Percentiles rank a stretch among this genome's conserved stretches.
Conservation (phyloP, 2,329 filamentous ascomycete species). For the Verticillium nonalfalfae region DNA sequence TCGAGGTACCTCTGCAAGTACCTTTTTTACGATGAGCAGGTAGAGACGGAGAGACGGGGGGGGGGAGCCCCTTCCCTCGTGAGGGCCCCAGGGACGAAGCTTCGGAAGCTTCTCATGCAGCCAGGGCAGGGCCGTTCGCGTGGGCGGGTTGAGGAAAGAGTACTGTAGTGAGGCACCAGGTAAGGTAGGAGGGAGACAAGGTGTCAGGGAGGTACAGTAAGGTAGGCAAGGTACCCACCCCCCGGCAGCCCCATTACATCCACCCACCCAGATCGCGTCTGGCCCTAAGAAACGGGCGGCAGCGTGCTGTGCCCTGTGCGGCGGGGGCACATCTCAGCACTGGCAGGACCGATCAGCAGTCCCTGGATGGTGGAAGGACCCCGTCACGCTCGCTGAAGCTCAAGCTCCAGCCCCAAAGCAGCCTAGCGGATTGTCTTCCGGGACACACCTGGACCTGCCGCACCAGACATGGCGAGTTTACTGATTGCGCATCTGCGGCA, state of each 20-base stretch:
- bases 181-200: neutral
- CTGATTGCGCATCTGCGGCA: constrained; percentile 49
- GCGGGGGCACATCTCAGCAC: constrained; percentile 1
- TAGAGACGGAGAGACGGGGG: neutral
- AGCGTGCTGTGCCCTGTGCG: constrained; percentile 1
- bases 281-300: neutral
- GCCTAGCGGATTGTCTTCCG: neutral
- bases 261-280: neutral
- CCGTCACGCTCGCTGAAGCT: neutral
- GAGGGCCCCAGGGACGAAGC: neutral
- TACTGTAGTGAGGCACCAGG: too few species aligned
- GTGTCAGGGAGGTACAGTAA: too few species aligned
- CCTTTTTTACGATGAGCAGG: neutral
- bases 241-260: neutral
- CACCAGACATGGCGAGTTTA: constrained; percentile 21
- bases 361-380: neutral
- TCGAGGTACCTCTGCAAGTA: constrained; percentile 9
- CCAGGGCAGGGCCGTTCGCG: neutral
- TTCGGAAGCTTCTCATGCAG: constrained; percentile 4
- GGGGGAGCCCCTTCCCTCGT: neutral
- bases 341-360: neutral
- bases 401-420: constrained; percentile 3
- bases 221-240: neutral
- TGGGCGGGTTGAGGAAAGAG: neutral
- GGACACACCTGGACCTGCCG: neutral